Evolutionary conservation across 129 eudicot genomes (phyloP), one percentile per base, ranked within the genome.

Genomic region (Lactuca saligna): DNA sequence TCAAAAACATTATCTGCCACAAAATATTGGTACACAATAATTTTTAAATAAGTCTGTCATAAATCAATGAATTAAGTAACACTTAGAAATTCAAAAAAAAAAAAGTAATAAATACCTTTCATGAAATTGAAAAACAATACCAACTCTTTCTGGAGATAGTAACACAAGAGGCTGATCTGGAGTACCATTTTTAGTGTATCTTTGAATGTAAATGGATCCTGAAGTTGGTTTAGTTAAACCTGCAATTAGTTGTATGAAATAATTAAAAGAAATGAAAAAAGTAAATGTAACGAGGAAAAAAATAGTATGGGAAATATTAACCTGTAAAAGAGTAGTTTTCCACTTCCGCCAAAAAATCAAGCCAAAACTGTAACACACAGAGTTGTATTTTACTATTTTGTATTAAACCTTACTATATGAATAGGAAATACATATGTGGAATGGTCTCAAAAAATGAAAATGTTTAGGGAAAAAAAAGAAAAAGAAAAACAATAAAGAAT

Each of bases 111-210:
- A 70, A 58, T 80, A 94, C 99, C 99, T 85, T 79, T 94, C 97
- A 61, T 96, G 99, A 79, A 94, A 89, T 85, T 94, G 96, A 66
- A 94, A 94, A 76, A 94, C 96, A 34, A 94, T 80, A 64, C 96
- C 99, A 82, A 94, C 96, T 81, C 60, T 85, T 81, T 82, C 86
- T 5, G 97, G 88, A 8, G 80, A 70, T 65, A 90, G 78, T 68
- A 76, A 12, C 68, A 79, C 76, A 39, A 91, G 91, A 57, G 85
- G 71, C 68, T 79, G 85, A 72, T 70, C 59, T 50, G 87, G 90
- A 61, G 29, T 61, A 50, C 89, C 96, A 68, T 83, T 83, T n/a
- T 83, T 80, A 58, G 58, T 70, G 79, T 79, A 94, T 75, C 73
- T 83, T 79, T 94, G 99, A 56, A 83, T 55, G 61, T 12, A 72